These are phyloP conservation scores for Penicillium lividum DNA, from an alignment of 495 filamentous ascomycete species.

Conservation along the genomic window DNA sequence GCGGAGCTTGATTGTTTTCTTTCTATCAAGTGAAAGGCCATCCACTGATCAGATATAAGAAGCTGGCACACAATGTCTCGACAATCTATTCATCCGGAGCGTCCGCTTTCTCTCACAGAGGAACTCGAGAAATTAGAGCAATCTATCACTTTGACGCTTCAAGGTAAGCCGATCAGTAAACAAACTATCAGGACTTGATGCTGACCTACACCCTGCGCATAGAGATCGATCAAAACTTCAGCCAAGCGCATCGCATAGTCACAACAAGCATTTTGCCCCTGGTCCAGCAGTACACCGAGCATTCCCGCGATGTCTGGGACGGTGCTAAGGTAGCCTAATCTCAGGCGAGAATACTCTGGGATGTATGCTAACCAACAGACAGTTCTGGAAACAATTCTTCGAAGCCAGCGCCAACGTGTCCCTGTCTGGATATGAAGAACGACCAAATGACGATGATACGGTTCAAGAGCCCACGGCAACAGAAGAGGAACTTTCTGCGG, in stretches of 20 bases:
- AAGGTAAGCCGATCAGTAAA: conserved; percentile 59
- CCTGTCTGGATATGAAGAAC: conserved; percentile 92
- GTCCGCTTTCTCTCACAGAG: conserved; percentile 81
- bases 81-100: conserved; percentile 51
- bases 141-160: conserved; percentile 91
- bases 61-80: conserved; percentile 47
- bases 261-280: conserved; percentile 90
- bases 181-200: conserved; percentile 13
- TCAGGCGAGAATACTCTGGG: neutral
- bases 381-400: conserved; percentile 99
- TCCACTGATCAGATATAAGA: neutral
- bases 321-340: conserved; percentile 69
- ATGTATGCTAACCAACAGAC: conserved; percentile 10
- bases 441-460: conserved; percentile 52
- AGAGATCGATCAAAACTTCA: conserved; percentile 99
- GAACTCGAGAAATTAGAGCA: conserved; percentile 97
- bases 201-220: conserved; percentile 11
- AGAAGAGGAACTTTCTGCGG: conserved; percentile 52
- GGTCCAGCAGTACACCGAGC: conserved; percentile 94
- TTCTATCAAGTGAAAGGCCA: neutral
- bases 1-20: conserved; percentile 15
- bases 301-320: conserved; percentile 94
- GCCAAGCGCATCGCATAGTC: conserved; percentile 92
- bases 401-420: conserved; percentile 97
- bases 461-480: conserved; percentile 51